Base-by-base conservation (phyloP, 306 rosid species). In the Cyamopsis tetragonoloba region DNA sequence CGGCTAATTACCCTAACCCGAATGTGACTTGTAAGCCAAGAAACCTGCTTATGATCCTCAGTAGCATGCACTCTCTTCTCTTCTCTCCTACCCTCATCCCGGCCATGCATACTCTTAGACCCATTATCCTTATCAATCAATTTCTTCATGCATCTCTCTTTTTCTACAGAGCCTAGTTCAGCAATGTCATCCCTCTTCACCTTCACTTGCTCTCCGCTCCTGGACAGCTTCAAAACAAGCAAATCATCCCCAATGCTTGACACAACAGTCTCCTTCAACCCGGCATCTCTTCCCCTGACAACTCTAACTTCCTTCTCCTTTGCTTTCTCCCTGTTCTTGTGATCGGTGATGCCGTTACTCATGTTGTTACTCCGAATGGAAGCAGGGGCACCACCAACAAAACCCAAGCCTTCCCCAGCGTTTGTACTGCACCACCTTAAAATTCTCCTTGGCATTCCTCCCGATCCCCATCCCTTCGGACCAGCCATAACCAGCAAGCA, bases 401-500 rank as follows among this genome's bases (percentile, higher is more conserved):
- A 93, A 56, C 98, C 98, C 39, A 93, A 67, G 3, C 98, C 98
- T 13, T 86, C 88, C 77, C 78, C 82, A 1, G 68, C 88, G 67
- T 15, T 73, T 72, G 23, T 74, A 80, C 81, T 84, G 74, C 27
- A 70, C 71, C 37, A 88, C 78, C 62, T 89, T 85, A 0, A 83
- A 82, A 61, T 93, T 96, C 72, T 81, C 95, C 67, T 81, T 83
- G 0, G 95, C 71, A 24, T 89, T 89, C 72, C 58, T 84, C 6
- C 97, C 98, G 5, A 93, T 89, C 2, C 97, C 98, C 75, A 80
- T 81, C 9, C 98, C 97, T 66, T 88, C 77, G 3, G 48, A 53
- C 98, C 98, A 93, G 2, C 98, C 98, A 42, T 87, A 93, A 4
- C 98, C 97, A 0, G 86, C 75, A 2, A 93, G 92, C 57, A 93